phyloP scores from a whole-genome alignment of 495 filamentous ascomycete genomes.

The Penicillium cosmopolitanum region DNA sequence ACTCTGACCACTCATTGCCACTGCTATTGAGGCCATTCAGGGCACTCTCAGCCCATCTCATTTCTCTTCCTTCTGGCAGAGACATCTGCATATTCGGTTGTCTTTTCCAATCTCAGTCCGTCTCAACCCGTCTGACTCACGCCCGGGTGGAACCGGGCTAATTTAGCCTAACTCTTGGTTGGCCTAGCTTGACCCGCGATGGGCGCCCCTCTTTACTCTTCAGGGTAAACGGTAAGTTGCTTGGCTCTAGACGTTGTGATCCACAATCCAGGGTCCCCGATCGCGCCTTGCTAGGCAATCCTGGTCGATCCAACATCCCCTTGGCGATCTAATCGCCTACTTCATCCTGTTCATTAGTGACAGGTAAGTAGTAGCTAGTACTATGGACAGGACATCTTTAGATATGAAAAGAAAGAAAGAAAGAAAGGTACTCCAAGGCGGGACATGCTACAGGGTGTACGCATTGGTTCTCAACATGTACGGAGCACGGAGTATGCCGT shows the following conservation, averaged over 20 bases:
- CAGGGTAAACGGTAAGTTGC: constrained; percentile 13
- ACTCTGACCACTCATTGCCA: not conserved
- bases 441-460: too few relatives aligned
- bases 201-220: constrained; percentile 11
- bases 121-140: constrained; percentile 24
- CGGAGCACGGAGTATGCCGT: too few relatives aligned
- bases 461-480: too few relatives aligned
- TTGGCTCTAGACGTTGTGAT: constrained; percentile 14
- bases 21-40: not conserved
- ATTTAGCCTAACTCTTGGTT: constrained; percentile 8
- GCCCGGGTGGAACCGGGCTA: constrained; percentile 26
- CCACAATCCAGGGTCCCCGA: constrained; percentile 22
- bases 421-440: too few relatives aligned
- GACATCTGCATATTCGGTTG: constrained; percentile 24
- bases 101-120: constrained; percentile 27
- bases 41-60: not conserved
- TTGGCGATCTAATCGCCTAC: not conserved
- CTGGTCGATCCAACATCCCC: constrained; percentile 10
- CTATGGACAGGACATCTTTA: not conserved
- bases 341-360: not conserved
- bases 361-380: not conserved
- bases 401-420: too few relatives aligned
- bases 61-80: not conserved
- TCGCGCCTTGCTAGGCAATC: constrained; percentile 18
- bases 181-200: constrained; percentile 9